Percentiles rank a stretch among this genome's conserved stretches.
Evolutionary conservation across 2,329 filamentous ascomycete genomes (phyloP).

Genomic region (Arthrinium phaeospermum): DNA sequence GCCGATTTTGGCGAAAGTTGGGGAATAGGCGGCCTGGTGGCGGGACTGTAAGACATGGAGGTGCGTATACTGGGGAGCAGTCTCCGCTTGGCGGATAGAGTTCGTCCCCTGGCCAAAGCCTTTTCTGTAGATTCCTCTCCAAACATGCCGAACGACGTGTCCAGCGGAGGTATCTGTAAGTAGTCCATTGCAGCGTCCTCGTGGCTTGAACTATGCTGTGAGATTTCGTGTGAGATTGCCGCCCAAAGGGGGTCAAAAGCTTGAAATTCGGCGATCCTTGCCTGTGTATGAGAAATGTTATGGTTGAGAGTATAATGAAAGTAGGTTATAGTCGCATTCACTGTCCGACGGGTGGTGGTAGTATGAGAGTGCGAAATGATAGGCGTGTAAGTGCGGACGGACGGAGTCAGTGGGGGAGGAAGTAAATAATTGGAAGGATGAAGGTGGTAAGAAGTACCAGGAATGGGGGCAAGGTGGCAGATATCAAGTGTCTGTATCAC

Average conservation of each 20-base stretch:
- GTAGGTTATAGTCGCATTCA: slow-evolving; percentile 2
- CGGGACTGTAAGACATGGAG: slow-evolving; percentile 24
- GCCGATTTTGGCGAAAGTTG: slow-evolving; percentile 33
- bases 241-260: not conserved
- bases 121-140: slow-evolving; percentile 12
- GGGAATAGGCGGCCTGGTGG: slow-evolving; percentile 21
- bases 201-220: not conserved
- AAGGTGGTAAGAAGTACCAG: not conserved
- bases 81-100: slow-evolving; percentile 24
- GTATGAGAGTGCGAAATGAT: not conserved
- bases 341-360: not conserved
- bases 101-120: not conserved
- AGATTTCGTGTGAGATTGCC: not conserved
- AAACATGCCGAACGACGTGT: slow-evolving; percentile 22
- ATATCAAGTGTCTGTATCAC: slow-evolving; percentile 14
- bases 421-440: not conserved
- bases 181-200: not conserved
- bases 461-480: not conserved
- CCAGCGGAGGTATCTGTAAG: slow-evolving; percentile 19
- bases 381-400: slow-evolving; percentile 9
- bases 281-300: not conserved
- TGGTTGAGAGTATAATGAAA: not conserved
- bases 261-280: not conserved
- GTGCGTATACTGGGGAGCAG: slow-evolving; percentile 30
- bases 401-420: slow-evolving; percentile 9